Base-by-base conservation (phyloP, 768 basidiomycete genomes). In the Steccherinum ochraceum region DNA sequence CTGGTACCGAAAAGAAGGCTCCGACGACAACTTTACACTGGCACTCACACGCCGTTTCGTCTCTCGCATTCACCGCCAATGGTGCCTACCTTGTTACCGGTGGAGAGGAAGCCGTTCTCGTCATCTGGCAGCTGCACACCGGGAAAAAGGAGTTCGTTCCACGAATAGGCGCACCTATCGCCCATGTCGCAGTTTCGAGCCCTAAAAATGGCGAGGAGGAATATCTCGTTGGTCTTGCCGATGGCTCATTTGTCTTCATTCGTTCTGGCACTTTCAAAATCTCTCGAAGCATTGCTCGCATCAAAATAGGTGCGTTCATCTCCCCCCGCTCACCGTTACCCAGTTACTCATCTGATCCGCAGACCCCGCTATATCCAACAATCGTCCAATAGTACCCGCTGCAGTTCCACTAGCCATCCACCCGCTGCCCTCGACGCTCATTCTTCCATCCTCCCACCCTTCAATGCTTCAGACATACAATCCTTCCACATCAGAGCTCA, bases 51-150 rank as follows among this genome's bases (percentile, higher is more conserved):
- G 80, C 92, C 3, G 89, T 98, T 16, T 83, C 88, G 2, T 85
- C 91, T 1, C 65, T 99, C 23, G 74, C 83, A 0, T 99, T 98
- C 66, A 89, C 93, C 0, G 68, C 84, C 12, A 93, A 95, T 57
- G 96, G 96, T 12, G 86, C 92, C 5, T 95, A 96, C 65, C 69
- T 99, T 16, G 69, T 98, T 45, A 94, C 89, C 53, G 95, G 93
- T 55, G 96, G 96, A 42, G 92, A 96, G 66, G 96, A 98, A 65
- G 80, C 88, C 25, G 95, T 97, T 10, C 68, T 99, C n/a, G 94
- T 98, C 35, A 86, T 95, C 52, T 99, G 96, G 96, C 92, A 96
- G 63, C 65, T 99, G 40, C 85, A 91, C 56, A 82, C 86, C 0
- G 89, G 89, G 3, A 89, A 83, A 66, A 86, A 84, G 63, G 93